A percentile compares a stretch with the other conserved stretches of the same genome.
Conservation (phyloP, 1,284 basidiomycete species). For the Moniliella sp. region DNA sequence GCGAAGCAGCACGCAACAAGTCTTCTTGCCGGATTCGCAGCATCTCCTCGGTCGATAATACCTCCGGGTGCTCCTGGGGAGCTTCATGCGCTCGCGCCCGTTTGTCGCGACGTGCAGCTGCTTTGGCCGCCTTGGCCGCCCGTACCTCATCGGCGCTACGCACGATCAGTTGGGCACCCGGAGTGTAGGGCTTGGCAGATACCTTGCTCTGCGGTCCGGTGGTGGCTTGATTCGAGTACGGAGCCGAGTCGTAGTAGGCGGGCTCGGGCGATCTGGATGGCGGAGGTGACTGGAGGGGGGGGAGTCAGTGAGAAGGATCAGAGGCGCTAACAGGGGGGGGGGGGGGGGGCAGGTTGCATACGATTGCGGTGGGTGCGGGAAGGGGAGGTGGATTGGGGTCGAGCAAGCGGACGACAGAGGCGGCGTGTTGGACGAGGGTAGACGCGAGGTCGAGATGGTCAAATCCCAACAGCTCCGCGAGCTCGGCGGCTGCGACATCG, state of each 20-base stretch:
- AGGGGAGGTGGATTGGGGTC: not conserved
- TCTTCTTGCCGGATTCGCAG: slow-evolving; percentile 47
- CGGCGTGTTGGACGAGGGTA: slow-evolving; percentile 29
- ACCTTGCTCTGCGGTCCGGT: not conserved
- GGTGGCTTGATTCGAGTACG: not conserved
- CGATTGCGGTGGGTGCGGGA: not conserved
- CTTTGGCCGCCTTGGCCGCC: slow-evolving; percentile 12
- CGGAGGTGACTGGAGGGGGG: not conserved
- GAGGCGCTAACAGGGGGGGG: no score
- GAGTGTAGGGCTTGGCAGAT: slow-evolving; percentile 16
- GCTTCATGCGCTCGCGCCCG: slow-evolving; percentile 4
- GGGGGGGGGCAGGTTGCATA: no score
- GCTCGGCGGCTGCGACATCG: slow-evolving; percentile 43
- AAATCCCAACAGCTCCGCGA: slow-evolving; percentile 65
- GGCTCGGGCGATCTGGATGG: not conserved
- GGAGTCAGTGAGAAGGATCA: not conserved
- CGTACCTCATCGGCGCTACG: slow-evolving; percentile 24
- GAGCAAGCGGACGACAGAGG: not conserved
- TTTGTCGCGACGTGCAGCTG: slow-evolving; percentile 5
- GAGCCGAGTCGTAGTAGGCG: no score
- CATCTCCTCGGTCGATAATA: slow-evolving; percentile 40
- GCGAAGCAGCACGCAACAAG: slow-evolving; percentile 45
- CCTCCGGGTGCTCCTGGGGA: slow-evolving; percentile 13
- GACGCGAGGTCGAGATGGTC: slow-evolving; percentile 48
- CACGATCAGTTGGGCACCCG: slow-evolving; percentile 26